Conservation (phyloP, 1,284 basidiomycete genomes). For the Moniliophthora roreri region DNA sequence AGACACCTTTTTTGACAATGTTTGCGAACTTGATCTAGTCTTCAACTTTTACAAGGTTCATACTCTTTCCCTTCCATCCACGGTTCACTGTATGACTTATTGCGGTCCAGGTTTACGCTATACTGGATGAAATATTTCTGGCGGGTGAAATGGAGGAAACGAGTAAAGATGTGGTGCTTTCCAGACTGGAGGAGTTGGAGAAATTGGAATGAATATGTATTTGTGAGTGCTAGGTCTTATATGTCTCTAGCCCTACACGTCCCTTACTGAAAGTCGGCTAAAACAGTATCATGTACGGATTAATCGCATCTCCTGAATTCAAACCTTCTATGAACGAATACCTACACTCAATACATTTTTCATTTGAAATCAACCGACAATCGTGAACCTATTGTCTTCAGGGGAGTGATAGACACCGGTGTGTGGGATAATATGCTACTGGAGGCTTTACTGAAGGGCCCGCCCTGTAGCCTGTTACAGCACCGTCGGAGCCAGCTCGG, state of each 20-base stretch:
- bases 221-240: not conserved
- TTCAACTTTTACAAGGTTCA: conserved; percentile 96
- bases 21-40: conserved; percentile 95
- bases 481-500: too few species aligned
- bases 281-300: too few species aligned
- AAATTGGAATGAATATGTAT: conserved; percentile 62
- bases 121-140: conserved; percentile 97
- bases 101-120: conserved; percentile 81
- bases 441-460: too few species aligned
- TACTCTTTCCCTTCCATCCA: conserved; percentile 2
- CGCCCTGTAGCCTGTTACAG: too few species aligned
- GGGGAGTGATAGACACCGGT: too few species aligned
- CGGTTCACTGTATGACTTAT: conserved; percentile 11
- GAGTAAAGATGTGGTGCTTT: conserved; percentile 91
- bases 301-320: too few species aligned
- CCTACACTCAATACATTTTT: too few species aligned
- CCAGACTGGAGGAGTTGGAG: conserved; percentile 87
- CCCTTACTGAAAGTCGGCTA: not conserved
- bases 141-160: conserved; percentile 99
- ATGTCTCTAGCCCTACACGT: not conserved
- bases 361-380: too few species aligned
- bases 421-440: too few species aligned
- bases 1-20: conserved; percentile 99
- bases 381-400: too few species aligned
- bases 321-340: too few species aligned